Base-by-base conservation (phyloP, 495 filamentous ascomycete genomes). In the Aspergillus indologenus region DNA sequence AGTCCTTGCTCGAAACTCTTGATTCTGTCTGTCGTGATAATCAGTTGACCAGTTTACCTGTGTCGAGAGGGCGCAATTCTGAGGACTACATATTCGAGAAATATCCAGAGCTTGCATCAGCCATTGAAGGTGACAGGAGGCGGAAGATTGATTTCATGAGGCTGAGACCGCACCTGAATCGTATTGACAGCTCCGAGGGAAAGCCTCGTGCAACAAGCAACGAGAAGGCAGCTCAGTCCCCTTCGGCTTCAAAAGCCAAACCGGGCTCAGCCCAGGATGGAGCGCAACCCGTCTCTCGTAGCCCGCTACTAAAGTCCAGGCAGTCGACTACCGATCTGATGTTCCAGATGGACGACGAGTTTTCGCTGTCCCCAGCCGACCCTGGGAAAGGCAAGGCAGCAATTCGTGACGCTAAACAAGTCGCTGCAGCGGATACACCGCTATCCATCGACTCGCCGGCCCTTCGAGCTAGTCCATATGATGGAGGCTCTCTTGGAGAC, bases 331-430 rank as follows among this genome's bases (percentile, higher is more conserved):
- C 76, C n/a, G 91, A 96, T 61, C 77, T 96, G 42, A 94, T 96
- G 77, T 96, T 96, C 66, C 86, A 91, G 59, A 96, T 96, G 90
- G 92, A 96, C 57, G 91, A 93, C n/a, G 91, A 90, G 44, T 77
- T 72, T 45, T 57, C 58, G 14, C 56, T 71, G 43, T 68, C 72
- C 0, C 60, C 68, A 5, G 54, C 54, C n/a, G 59, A 70, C 42
- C 55, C 58, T 1, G 53, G 56, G 11, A 75, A 71, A 65, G 74
- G 74, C 4, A 75, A 75, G 56, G 49, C 61, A 24, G 61, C 61
- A 6, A 50, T 72, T 55, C 68, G 73, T 40, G 65, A 69, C 1
- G 11, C 52, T 7, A 65, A 59, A 44, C 42, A 58, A 20, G 18
- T 9, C 14, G 34, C 61, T 43, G 34, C 55, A 61, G 50, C 55